A percentile compares a stretch with the other conserved stretches of the same genome.
These are phyloP conservation scores for Phytophthora meadii DNA, from an alignment of 352 stramenopile species.

Conservation along the genomic window DNA sequence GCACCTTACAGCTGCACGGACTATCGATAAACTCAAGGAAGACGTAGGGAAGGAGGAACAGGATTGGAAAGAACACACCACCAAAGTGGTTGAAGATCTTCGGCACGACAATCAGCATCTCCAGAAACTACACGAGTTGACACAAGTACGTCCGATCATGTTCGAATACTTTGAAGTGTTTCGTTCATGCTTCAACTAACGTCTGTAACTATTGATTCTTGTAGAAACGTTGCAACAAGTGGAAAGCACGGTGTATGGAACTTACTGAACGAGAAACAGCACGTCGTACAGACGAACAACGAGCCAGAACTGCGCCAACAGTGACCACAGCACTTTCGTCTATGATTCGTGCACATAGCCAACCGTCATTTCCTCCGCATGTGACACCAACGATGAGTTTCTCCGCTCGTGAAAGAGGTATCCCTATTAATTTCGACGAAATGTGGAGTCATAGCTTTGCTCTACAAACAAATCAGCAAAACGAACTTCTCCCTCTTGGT, in stretches of 20 bases:
- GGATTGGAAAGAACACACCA: constrained; percentile 59
- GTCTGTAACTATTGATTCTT: background rate
- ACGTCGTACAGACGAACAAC: constrained; percentile 50
- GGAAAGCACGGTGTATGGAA: constrained; percentile 66
- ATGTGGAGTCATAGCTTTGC: constrained; percentile 71
- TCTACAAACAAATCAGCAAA: constrained; percentile 22
- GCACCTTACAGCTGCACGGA: constrained; percentile 56
- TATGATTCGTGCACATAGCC: constrained; percentile 47
- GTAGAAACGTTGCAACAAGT: constrained; percentile 76
- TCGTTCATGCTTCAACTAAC: background rate
- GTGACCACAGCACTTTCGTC: constrained; percentile 27
- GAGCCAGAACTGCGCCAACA: constrained; percentile 43
- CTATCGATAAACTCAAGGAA: constrained; percentile 72
- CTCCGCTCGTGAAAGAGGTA: constrained; percentile 20
- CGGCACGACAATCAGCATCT: constrained; percentile 71
- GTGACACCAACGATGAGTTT: constrained; percentile 21
- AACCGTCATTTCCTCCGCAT: constrained; percentile 33
- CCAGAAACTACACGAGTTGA: constrained; percentile 56
- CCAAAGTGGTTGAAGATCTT: constrained; percentile 62
- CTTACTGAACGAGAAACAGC: constrained; percentile 52
- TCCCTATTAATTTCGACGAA: constrained; percentile 55
- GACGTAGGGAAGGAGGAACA: constrained; percentile 57
- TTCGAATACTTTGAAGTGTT: background rate
- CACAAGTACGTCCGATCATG: constrained; percentile 38
- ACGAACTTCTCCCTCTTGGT: constrained; percentile 10